These are phyloP conservation scores for Mortierella sp. DNA, from an alignment of 371 early-diverging fungal genomes.

Conservation along the genomic window DNA sequence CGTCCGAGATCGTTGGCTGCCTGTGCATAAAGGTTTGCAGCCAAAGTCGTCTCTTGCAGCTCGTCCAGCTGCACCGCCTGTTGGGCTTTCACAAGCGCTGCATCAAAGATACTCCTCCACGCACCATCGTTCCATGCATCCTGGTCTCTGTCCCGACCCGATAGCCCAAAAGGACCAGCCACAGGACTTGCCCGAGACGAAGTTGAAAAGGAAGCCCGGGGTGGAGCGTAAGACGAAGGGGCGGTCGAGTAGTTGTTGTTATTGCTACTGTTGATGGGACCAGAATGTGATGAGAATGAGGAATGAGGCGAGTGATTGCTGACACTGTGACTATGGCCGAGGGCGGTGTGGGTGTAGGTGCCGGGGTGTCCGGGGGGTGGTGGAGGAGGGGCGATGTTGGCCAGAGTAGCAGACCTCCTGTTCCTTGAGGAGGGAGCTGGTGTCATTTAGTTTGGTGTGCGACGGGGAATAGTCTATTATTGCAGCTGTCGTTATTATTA, in stretches of 20 bases:
- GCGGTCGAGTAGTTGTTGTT: slow-evolving; percentile 11
- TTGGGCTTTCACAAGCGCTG: slow-evolving; percentile 55
- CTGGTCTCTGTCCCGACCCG: slow-evolving; percentile 30
- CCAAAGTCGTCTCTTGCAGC: slow-evolving; percentile 46
- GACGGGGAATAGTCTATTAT: background rate
- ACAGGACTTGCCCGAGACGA: slow-evolving; percentile 37
- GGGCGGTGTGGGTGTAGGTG: background rate
- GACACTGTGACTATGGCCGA: slow-evolving; percentile 21
- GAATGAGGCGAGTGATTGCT: slow-evolving; percentile 36
- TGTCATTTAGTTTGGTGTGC: slow-evolving; percentile 23
- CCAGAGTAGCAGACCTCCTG: slow-evolving; percentile 42
- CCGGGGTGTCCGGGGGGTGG: slow-evolving; percentile 26
- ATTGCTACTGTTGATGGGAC: slow-evolving; percentile 21
- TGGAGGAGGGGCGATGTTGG: slow-evolving; percentile 34
- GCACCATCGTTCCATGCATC: slow-evolving; percentile 31
- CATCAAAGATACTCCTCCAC: slow-evolving; percentile 56
- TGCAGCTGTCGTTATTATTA: too few relatives aligned
- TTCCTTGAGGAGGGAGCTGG: slow-evolving; percentile 32
- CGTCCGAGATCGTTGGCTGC: slow-evolving; percentile 57
- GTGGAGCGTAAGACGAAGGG: slow-evolving; percentile 26
- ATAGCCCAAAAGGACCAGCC: slow-evolving; percentile 13
- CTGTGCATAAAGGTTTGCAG: slow-evolving; percentile 55
- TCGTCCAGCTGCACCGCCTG: slow-evolving; percentile 58
- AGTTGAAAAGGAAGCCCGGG: slow-evolving; percentile 40
- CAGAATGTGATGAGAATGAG: slow-evolving; percentile 45